These are phyloP conservation scores for Cercophora newfieldiana DNA, from an alignment of 495 filamentous ascomycete genomes.

Conservation along the genomic window DNA sequence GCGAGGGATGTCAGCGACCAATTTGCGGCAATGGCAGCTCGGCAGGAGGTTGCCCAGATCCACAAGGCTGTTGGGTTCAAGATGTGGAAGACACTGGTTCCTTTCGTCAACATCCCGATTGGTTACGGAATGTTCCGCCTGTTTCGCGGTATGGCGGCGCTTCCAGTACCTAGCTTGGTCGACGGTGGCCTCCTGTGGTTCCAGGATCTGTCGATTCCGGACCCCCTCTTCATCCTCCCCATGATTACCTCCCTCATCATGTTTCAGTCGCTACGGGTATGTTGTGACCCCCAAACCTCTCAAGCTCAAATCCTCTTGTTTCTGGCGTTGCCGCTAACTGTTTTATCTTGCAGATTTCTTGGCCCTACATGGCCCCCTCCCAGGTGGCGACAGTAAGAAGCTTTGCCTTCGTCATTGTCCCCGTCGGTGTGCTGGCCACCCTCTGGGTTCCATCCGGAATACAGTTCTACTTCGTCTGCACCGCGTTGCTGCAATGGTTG, in stretches of 20 bases:
- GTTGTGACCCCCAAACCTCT: constrained; percentile 15
- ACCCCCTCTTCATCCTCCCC: constrained; percentile 79
- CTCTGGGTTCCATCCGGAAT: constrained; percentile 64
- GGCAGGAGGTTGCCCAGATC: constrained; percentile 49
- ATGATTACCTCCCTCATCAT: constrained; percentile 49
- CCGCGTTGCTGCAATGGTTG: constrained; percentile 53
- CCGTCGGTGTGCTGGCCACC: constrained; percentile 62
- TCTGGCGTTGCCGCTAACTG: constrained; percentile 7
- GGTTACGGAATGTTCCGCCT: constrained; percentile 79
- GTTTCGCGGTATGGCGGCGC: constrained; percentile 66
- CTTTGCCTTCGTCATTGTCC: constrained; percentile 60
- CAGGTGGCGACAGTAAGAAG: constrained; percentile 47
- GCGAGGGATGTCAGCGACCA: constrained; percentile 54
- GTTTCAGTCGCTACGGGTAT: constrained; percentile 59
- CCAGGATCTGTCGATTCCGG: constrained; percentile 69
- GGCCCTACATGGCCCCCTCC: constrained; percentile 36
- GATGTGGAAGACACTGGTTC: constrained; percentile 53
- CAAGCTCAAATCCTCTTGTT: not conserved
- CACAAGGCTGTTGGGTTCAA: constrained; percentile 56
- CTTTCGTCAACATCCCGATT: constrained; percentile 65
- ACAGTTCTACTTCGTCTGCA: constrained; percentile 68
- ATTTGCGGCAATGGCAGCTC: constrained; percentile 39
- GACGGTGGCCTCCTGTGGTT: constrained; percentile 75
- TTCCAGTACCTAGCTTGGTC: constrained; percentile 80
- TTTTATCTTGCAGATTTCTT: constrained; percentile 27